Evolutionary conservation across 495 filamentous ascomycete genomes (phyloP).

Genomic region (Penicillium canariense): DNA sequence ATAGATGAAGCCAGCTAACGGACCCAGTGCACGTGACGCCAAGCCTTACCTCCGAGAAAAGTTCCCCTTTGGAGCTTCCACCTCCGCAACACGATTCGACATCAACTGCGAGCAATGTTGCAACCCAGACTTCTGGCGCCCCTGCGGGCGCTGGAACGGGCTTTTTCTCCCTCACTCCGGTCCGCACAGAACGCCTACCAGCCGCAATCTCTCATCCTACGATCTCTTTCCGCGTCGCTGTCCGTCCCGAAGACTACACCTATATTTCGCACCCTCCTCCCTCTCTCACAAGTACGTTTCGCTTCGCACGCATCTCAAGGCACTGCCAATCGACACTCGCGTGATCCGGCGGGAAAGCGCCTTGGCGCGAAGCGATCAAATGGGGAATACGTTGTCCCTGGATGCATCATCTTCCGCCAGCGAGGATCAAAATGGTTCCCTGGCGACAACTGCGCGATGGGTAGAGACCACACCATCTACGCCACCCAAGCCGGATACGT

Average conservation of each 20-base stretch:
- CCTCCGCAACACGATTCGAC: constrained; percentile 16
- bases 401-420: constrained; percentile 97
- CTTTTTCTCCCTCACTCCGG: constrained; percentile 31
- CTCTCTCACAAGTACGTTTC: constrained; percentile 56
- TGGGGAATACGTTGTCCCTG: constrained; percentile 86
- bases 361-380: constrained; percentile 90
- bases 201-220: constrained; percentile 36
- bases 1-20: constrained; percentile 33
- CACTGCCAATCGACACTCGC: constrained; percentile 74
- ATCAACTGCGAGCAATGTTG: constrained; percentile 32
- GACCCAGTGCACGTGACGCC: constrained; percentile 30
- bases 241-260: constrained; percentile 27
- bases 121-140: constrained; percentile 44
- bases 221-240: constrained; percentile 37
- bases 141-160: constrained; percentile 40
- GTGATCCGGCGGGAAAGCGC: constrained; percentile 88
- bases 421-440: constrained; percentile 92
- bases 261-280: constrained; percentile 30
- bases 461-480: constrained; percentile 97
- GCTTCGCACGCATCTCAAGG: constrained; percentile 87
- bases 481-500: constrained; percentile 83
- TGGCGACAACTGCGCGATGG: constrained; percentile 90
- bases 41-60: constrained; percentile 39
- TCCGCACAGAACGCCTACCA: constrained; percentile 23
- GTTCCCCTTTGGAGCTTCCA: constrained; percentile 29